Conservation (phyloP, 108 stramenopile species). For the Parmales sp. region DNA sequence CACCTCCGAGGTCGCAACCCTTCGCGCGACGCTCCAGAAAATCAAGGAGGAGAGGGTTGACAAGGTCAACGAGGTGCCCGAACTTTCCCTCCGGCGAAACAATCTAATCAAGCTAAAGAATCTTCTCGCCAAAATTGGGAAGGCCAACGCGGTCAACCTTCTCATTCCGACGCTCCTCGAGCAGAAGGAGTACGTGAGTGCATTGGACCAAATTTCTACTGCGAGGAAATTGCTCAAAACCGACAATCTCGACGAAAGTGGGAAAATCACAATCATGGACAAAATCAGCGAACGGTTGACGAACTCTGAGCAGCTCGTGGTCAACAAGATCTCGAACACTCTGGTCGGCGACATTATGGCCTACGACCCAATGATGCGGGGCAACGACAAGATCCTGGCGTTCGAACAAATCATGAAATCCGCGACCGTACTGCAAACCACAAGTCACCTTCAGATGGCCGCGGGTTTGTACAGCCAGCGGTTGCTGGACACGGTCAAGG, state of each 20-base stretch:
- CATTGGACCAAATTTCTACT: not conserved
- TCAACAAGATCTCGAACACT: constrained; percentile 47
- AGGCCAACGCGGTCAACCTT: not conserved
- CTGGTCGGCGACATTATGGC: not conserved
- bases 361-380: not conserved
- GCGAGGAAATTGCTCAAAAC: not conserved
- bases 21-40: constrained; percentile 38
- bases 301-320: constrained; percentile 70
- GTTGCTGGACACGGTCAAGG: constrained; percentile 60
- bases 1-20: constrained; percentile 46
- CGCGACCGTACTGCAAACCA: constrained; percentile 30
- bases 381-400: not conserved
- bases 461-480: constrained; percentile 41
- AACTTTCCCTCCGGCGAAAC: constrained; percentile 51
- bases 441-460: constrained; percentile 16
- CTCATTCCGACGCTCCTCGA: constrained; percentile 9
- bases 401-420: constrained; percentile 41
- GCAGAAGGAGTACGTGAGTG: not conserved
- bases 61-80: constrained; percentile 50
- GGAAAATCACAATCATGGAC: constrained; percentile 44
- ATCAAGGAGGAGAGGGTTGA: constrained; percentile 52
- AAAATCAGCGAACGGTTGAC: constrained; percentile 53
- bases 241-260: constrained; percentile 19
- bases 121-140: not conserved
- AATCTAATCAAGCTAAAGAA: constrained; percentile 43